phyloP scores from a whole-genome alignment of 2,329 filamentous ascomycete genomes.

The Epichloe sp. region DNA sequence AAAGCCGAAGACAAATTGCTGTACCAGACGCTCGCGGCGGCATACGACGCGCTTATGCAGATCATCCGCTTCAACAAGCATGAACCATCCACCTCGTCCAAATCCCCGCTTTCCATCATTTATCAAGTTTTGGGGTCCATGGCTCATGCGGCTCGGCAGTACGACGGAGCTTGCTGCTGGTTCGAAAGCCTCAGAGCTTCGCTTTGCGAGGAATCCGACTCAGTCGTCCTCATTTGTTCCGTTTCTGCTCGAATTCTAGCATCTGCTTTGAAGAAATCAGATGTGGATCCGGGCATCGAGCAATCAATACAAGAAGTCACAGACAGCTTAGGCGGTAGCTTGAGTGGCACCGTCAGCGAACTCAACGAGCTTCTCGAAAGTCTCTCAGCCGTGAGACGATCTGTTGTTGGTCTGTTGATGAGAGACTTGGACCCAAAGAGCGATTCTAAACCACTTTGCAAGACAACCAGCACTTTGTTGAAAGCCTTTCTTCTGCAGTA shows the following conservation, averaged over 20 bases:
- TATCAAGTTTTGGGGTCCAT: conserved; percentile 40
- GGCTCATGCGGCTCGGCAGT: conserved; percentile 30
- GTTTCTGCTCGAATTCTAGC: conserved; percentile 42
- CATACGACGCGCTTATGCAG: conserved; percentile 19
- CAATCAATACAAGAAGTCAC: conserved; percentile 34
- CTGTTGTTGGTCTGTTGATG: conserved; percentile 36
- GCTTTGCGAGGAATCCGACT: conserved; percentile 27
- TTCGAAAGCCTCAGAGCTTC: conserved; percentile 30
- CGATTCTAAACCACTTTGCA: conserved; percentile 5
- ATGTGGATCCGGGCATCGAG: conserved; percentile 24
- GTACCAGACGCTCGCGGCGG: conserved; percentile 20
- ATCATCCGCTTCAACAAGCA: conserved; percentile 22
- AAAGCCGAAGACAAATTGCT: conserved; percentile 24
- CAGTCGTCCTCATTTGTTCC: conserved; percentile 36
- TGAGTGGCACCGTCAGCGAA: conserved; percentile 45
- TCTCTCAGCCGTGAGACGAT: conserved; percentile 41
- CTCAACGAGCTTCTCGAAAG: conserved; percentile 48
- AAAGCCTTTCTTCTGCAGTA: conserved; percentile 44
- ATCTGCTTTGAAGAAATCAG: conserved; percentile 34
- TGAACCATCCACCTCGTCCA: conserved; percentile 22
- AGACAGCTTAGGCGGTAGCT: conserved; percentile 41
- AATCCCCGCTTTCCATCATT: conserved; percentile 31
- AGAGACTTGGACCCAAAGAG: conserved; percentile 12
- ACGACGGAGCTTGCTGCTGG: conserved; percentile 43
- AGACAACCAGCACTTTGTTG: conserved; percentile 25